A percentile compares a stretch with the other conserved stretches of the same genome.
These are phyloP conservation scores for Neostapfia colusana DNA, from an alignment of 176 grass and related monocot species.

Conservation along the genomic window DNA sequence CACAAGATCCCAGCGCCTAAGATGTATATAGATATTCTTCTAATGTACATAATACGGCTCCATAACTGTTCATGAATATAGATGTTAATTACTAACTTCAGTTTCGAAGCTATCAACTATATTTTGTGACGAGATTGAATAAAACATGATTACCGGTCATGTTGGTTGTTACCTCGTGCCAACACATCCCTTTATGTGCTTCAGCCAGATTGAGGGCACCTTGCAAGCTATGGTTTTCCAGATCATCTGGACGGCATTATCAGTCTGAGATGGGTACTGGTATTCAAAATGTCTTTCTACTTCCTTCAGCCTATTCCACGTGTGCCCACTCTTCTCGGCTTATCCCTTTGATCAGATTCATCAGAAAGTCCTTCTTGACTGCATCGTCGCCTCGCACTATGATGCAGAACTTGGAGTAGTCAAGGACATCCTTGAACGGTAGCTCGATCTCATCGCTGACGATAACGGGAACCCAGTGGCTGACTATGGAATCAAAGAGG, in stretches of 20 bases:
- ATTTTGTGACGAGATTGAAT: neutral
- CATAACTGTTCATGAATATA: neutral
- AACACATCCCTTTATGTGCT: neutral
- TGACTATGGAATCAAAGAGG: constrained; percentile 63
- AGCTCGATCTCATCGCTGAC: constrained; percentile 69
- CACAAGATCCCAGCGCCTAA: neutral
- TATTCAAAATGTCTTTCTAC: constrained; percentile 63
- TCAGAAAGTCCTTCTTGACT: constrained; percentile 59
- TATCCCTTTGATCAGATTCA: constrained; percentile 58
- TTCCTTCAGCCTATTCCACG: constrained; percentile 67
- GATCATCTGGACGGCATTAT: constrained; percentile 74
- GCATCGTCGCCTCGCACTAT: constrained; percentile 49
- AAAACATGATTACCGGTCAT: neutral
- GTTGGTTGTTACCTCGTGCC: neutral
- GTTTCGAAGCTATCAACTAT: neutral
- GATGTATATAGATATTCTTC: neutral
- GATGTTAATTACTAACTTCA: neutral
- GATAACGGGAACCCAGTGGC: too few relatives aligned
- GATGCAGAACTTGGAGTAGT: constrained; percentile 62
- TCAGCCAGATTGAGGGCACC: constrained; percentile 54
- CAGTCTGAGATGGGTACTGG: constrained; percentile 52
- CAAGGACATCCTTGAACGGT: constrained; percentile 63
- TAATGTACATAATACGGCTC: neutral
- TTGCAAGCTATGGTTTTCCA: constrained; percentile 70
- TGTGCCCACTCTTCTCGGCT: constrained; percentile 54